A percentile compares a stretch with the other conserved stretches of the same genome.
Conservation (phyloP, 2,329 filamentous ascomycete species). For the Fusarium neocosmosporiellum region DNA sequence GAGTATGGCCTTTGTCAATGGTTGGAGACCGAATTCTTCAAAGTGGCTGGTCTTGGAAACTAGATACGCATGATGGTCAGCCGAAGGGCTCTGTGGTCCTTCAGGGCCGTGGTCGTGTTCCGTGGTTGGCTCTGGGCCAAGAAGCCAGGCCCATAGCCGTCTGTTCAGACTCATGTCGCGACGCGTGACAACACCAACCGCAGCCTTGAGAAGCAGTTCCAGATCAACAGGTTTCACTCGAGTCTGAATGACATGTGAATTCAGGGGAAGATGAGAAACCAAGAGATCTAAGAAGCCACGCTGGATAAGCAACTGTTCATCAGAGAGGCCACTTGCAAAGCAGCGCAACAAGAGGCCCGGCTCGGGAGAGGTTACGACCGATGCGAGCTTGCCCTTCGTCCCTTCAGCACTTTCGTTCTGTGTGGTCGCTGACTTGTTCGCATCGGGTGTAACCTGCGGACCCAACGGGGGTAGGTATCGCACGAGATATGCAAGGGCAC, state of each 20-base stretch:
- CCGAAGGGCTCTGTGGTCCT: conserved; percentile 56
- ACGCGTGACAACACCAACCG: conserved; percentile 86
- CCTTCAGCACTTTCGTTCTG: conserved; percentile 28
- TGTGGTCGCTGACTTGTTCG: conserved; percentile 21
- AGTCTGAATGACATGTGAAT: conserved; percentile 82
- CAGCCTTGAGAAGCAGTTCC: conserved; percentile 83
- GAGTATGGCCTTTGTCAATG: conserved; percentile 79
- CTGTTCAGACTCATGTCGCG: conserved; percentile 98
- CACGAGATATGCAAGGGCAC: conserved; percentile 86
- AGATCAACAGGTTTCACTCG: conserved; percentile 80
- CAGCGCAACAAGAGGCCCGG: conserved; percentile 90
- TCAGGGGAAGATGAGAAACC: conserved; percentile 88
- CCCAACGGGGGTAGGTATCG: conserved; percentile 74
- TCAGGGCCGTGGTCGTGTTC: conserved; percentile 62
- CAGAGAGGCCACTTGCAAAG: conserved; percentile 88
- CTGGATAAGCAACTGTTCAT: conserved; percentile 91
- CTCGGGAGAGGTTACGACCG: conserved; percentile 86
- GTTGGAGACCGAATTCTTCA: conserved; percentile 78
- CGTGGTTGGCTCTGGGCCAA: conserved; percentile 76
- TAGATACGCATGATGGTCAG: conserved; percentile 58
- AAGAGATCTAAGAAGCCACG: conserved; percentile 93
- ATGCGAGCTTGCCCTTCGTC: conserved; percentile 63
- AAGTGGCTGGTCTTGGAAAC: conserved; percentile 82
- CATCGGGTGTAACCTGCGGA: conserved; percentile 2
- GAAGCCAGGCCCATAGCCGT: conserved; percentile 94